Evolutionary conservation across 176 grass and related monocot genomes (phyloP), one percentile per base, ranked within the genome.

Genomic region (bread wheat (Triticum aestivum)): DNA sequence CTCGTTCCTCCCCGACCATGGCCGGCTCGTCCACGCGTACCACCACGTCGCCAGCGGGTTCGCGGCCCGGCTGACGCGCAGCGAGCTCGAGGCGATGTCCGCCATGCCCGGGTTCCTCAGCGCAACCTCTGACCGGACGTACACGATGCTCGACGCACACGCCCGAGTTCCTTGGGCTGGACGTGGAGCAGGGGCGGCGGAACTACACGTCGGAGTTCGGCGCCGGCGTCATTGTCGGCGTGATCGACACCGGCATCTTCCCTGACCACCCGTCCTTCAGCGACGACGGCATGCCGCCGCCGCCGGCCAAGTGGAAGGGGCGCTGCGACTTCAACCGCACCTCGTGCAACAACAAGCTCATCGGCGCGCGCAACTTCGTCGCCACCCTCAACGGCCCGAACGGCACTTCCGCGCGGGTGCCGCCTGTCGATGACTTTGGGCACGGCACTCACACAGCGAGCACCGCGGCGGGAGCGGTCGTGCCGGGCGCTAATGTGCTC

Each of bases 261-360:
- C 12, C 64, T 0, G 11, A 30, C 4, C 64, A 66, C 27, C 64
- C 64, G 5, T 66, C 64, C 12, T 66, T 66, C 64, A 29, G 27
- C 27, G 64, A 66, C 64, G 5, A 6, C 2, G 92, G 82, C 23
- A 89, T 97, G 84, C 86, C 88, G 3, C 54, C 83, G 2, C 89
- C 86, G 24, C 87, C 92, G 6, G 49, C 83, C 5, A 94, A 87
- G 61, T 94, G 89, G 89, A 94, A 90, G 61, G 93, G 90, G 0
- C 61, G 73, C 5, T 94, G 93, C 35, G 74, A 83, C 61, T 92
- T 94, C 73, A 90, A 92, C 35, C 12, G 7, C 42, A 49, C 42
- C 41, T 75, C 72, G 0, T 75, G 72, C 42, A 75, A 75, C 72
- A 75, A 75, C 7, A 75, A 75, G 72, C 38, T 92, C 13, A 20